These are phyloP conservation scores for Lophiotrema nucula DNA, from an alignment of 495 filamentous ascomycete species.

Conservation along the genomic window DNA sequence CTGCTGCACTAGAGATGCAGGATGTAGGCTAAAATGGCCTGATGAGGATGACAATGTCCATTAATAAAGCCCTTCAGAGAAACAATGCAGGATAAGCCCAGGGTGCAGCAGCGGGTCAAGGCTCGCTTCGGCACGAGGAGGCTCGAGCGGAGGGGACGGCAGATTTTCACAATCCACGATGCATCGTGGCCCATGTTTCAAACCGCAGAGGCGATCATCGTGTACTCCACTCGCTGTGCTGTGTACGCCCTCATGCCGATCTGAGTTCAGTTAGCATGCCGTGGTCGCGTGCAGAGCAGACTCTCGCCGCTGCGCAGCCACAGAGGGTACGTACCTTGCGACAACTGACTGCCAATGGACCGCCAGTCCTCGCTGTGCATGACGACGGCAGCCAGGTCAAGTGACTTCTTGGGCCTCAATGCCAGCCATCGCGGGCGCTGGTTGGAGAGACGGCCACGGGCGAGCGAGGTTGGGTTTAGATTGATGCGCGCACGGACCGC, in stretches of 20 bases:
- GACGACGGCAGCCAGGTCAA: background rate
- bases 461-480: conserved; percentile 2
- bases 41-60: conserved; percentile 18
- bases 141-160: conserved; percentile 11
- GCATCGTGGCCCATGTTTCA: conserved; percentile 16
- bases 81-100: background rate
- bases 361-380: too few relatives aligned
- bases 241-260: background rate
- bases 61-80: conserved; percentile 16
- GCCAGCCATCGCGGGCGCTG: background rate
- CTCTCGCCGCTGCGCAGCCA: background rate
- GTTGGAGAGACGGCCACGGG: background rate
- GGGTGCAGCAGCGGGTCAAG: background rate
- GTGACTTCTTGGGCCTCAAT: conserved; percentile 9
- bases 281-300: background rate
- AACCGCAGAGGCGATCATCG: conserved; percentile 17
- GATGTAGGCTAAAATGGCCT: conserved; percentile 1
- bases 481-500: background rate
- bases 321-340: background rate
- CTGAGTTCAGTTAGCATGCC: background rate
- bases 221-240: background rate
- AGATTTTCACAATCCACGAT: conserved; percentile 3
- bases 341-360: background rate
- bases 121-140: conserved; percentile 15
- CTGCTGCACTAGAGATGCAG: background rate